Base-by-base conservation (phyloP, 2,329 filamentous ascomycete species). In the Cadophora luteo-olivacea region DNA sequence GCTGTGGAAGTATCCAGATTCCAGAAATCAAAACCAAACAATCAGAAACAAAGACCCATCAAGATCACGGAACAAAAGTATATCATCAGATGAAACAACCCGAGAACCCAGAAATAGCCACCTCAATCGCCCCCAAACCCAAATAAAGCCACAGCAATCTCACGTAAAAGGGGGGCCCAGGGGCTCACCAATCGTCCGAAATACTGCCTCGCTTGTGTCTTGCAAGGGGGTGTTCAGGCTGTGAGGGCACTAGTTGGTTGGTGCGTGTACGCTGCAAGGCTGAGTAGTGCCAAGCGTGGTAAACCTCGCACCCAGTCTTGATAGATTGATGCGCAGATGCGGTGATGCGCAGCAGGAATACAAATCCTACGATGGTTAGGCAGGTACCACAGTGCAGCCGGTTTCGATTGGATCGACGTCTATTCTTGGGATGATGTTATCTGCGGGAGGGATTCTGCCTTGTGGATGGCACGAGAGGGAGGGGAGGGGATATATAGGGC, bases 71-170 rank as follows among this genome's bases (percentile, higher is more conserved):
- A 58, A 36, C 29, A 29, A 29, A 5, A 29, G 29, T 29, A 29
- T 29, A 55, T 7, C 57, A 60, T 60, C 57, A 60, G 57, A 60
- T 60, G 57, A 60, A 60, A 60, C 57, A 22, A 16, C 9, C 57
- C n/a, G 33, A 29, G 29, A 55, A 3, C 55, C 55, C 55, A 58
- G 55, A 58, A 60, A 41, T 41, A 60, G 57, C 33, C 41, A 2
- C 4, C n/a, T n/a, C 11, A 24, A 9, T n/a, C 3, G n/a, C 32
- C 55, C 55, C 55, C 33, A 58, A 38, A 58, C n/a, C n/a, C 33
- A 38, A 38, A 38, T 38, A 38, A 38, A 14, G 8, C 38, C 36
- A 41, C 11, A 1, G 4, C 19, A 38, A 38, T 38, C 19, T 58
- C n/a, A 38, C 55, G 11, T 38, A 24, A 58, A 58, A 36, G 19